These are phyloP conservation scores for Microbotryum intermedium DNA, from an alignment of 1,284 basidiomycete genomes.

Conservation along the genomic window DNA sequence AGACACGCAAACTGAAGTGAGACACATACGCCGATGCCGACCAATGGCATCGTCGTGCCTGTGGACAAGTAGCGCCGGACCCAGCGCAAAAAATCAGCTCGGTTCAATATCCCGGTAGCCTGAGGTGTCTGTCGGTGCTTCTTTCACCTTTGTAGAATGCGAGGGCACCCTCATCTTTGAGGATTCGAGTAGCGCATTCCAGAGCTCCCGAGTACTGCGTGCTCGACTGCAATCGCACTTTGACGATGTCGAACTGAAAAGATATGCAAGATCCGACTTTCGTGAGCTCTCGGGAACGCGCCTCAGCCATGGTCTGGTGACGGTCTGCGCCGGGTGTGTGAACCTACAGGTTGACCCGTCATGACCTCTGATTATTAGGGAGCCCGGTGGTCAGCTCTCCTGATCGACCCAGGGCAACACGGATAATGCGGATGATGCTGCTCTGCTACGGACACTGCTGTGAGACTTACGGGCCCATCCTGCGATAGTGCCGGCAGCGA, in stretches of 20 bases:
- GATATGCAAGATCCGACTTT: neutral
- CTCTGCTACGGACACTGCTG: too few relatives aligned
- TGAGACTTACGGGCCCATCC: constrained; percentile 6
- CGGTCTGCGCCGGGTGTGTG: neutral
- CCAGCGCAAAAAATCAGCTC: neutral
- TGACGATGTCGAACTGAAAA: constrained; percentile 85
- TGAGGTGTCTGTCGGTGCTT: neutral
- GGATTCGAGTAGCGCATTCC: constrained; percentile 75
- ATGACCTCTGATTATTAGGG: constrained; percentile 2
- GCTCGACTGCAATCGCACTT: constrained; percentile 88
- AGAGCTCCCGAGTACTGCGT: constrained; percentile 83
- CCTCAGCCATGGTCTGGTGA: neutral
- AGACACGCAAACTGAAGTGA: constrained; percentile 94
- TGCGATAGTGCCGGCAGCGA: constrained; percentile 14
- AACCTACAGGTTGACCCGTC: constrained; percentile 15
- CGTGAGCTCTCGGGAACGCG: too few relatives aligned
- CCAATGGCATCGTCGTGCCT: constrained; percentile 85
- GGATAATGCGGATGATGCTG: too few relatives aligned
- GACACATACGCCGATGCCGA: constrained; percentile 91
- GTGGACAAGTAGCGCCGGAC: neutral
- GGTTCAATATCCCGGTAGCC: neutral
- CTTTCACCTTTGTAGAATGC: constrained; percentile 80
- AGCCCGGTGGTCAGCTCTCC: too few relatives aligned
- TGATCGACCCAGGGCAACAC: too few relatives aligned
- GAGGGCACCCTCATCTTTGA: constrained; percentile 82